Conservation (phyloP, 2,329 filamentous ascomycete genomes). For the Penicillium nordicum region DNA sequence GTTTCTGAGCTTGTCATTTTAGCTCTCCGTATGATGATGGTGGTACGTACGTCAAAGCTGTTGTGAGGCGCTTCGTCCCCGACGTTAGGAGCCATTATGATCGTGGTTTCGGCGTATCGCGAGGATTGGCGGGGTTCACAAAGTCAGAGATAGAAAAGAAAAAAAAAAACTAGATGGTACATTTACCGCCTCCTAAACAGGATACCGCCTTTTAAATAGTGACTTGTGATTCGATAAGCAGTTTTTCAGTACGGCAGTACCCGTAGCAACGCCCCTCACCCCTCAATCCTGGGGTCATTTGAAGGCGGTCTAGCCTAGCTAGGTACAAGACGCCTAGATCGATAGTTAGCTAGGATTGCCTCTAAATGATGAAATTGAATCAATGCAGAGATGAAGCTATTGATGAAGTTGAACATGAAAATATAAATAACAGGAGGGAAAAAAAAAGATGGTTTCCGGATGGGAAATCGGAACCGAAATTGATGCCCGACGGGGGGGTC, state of each 20-base stretch:
- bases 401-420: too few relatives aligned
- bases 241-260: background rate
- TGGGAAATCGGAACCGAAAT: too few relatives aligned
- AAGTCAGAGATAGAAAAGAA: conserved; percentile 8
- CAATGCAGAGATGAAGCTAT: too few relatives aligned
- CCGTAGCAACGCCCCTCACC: background rate
- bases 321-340: too few relatives aligned
- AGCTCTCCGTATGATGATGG: background rate
- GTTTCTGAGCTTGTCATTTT: conserved; percentile 1
- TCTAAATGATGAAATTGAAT: too few relatives aligned
- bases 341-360: too few relatives aligned
- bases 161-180: background rate
- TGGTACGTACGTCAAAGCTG: conserved; percentile 22
- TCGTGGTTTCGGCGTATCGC: conserved; percentile 3
- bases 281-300: background rate
- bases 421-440: too few relatives aligned
- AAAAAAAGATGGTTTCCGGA: too few relatives aligned
- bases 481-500: too few relatives aligned
- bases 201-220: background rate
- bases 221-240: background rate
- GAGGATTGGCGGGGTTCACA: conserved; percentile 7
- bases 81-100: conserved; percentile 16
- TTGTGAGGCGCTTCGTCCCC: conserved; percentile 19
- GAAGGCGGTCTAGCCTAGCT: background rate
- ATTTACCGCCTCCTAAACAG: background rate